A percentile compares a stretch with the other conserved stretches of the same genome.
Evolutionary conservation across 139 green algal species (phyloP).

Genomic region (Picochlorum sp.): DNA sequence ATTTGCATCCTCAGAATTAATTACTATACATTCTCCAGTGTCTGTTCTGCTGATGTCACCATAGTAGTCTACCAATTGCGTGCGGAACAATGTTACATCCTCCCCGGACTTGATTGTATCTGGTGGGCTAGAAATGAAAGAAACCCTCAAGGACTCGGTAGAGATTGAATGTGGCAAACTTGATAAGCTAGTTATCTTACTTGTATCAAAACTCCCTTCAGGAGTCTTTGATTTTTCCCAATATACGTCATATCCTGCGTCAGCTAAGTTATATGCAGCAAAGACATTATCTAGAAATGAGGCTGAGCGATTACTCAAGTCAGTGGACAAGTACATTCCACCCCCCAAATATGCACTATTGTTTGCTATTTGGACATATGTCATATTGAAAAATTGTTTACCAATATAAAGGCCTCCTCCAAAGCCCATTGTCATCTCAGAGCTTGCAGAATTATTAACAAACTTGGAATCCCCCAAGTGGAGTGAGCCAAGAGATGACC

Average conservation of each 20-base stretch:
- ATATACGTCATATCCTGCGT: not conserved
- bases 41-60: constrained; percentile 2
- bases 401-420: constrained; percentile 11
- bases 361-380: not conserved
- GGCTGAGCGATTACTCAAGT: not conserved
- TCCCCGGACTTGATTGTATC: too few species aligned
- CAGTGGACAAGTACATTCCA: constrained; percentile 6
- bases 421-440: not conserved
- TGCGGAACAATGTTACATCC: too few species aligned
- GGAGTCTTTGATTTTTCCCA: not conserved
- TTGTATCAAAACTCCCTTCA: too few species aligned
- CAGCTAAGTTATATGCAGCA: not conserved
- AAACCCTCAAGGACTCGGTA: too few species aligned
- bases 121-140: too few species aligned
- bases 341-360: constrained; percentile 15
- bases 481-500: not conserved
- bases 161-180: too few species aligned
- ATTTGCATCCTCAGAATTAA: too few species aligned
- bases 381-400: not conserved
- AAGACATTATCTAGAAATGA: not conserved
- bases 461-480: not conserved
- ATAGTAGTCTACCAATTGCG: constrained; percentile 9
- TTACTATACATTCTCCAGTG: not conserved
- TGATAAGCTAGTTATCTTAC: too few species aligned
- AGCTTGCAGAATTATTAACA: not conserved